Base-by-base conservation (phyloP, 148 eudicot genomes). In the Chenopodium berlandieri region DNA sequence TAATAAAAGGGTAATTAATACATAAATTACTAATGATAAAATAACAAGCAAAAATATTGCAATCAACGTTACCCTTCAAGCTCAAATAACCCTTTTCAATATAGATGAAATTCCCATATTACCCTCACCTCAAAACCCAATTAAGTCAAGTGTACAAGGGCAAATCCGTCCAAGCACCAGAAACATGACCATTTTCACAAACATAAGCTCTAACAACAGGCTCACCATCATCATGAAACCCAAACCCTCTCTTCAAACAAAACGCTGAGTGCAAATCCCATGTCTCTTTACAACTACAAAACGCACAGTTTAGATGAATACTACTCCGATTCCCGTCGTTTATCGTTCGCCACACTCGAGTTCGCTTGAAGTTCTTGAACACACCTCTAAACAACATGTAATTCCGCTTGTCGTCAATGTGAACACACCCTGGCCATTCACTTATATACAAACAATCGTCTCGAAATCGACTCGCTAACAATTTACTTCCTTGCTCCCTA, bases 101-200 rank as follows among this genome's bases (percentile, higher is more conserved):
- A 1, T 2, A 50, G 13, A 50, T 12, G 16, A 50, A 50, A 50
- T 50, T 9, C 54, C 54, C 16, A 30, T 12, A 67, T 3, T 27
- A 67, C 12, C 71, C 71, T 9, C 7, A 3, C 14, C 13, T 9
- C 10, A 1, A 23, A 34, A 9, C n/a, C 37, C 2, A 19, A 16
- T 11, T 2, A 31, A 37, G 13, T 87, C 73, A 93, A 9, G 91
- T 83, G 73, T 91, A 95, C 74, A 92, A 81, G 47, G 99, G 97
- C 84, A 90, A 88, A 83, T 93, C 94, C 7, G 99, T 95, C 99
- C 99, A 93, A 8, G 97, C 99, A 44, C 99, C 99, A 20, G 99
- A 93, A 79, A 95, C 99, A 90, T 93, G 99, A n/a, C 99, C 99
- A 77, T 95, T 95, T 72, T 95, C 97, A 80, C 97, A 95, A 0